phyloP scores from a whole-genome alignment of 768 basidiomycete species.

The Boletus edulis region DNA sequence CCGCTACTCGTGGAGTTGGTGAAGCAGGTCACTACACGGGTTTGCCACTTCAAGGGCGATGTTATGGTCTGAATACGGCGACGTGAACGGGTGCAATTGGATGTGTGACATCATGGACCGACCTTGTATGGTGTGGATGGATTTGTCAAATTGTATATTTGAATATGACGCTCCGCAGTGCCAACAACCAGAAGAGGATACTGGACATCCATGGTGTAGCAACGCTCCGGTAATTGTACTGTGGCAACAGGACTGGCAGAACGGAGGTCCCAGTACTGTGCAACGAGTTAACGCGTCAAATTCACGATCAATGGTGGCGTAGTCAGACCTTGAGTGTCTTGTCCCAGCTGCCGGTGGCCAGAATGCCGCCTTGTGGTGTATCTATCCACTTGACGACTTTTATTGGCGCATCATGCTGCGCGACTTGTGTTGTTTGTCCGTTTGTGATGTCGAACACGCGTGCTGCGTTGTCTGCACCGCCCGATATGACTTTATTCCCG shows the following conservation, averaged over 20 bases:
- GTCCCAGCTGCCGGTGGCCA: slow-evolving; percentile 97
- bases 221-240: slow-evolving; percentile 84
- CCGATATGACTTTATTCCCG: slow-evolving; percentile 87
- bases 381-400: slow-evolving; percentile 83
- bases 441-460: slow-evolving; percentile 89
- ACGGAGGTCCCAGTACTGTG: slow-evolving; percentile 91
- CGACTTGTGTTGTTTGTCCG: slow-evolving; percentile 78
- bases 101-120: slow-evolving; percentile 13
- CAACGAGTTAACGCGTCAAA: neutral
- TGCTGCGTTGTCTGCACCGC: slow-evolving; percentile 94
- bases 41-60: slow-evolving; percentile 94
- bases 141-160: slow-evolving; percentile 83
- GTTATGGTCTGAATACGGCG: slow-evolving; percentile 54
- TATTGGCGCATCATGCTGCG: slow-evolving; percentile 88
- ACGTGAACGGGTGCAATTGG: neutral
- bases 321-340: slow-evolving; percentile 83
- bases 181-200: slow-evolving; percentile 88
- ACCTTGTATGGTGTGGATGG: slow-evolving; percentile 81
- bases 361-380: slow-evolving; percentile 66
- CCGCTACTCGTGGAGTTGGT: slow-evolving; percentile 63
- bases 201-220: slow-evolving; percentile 82
- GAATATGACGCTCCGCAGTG: slow-evolving; percentile 89
- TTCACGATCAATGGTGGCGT: neutral
- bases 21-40: slow-evolving; percentile 82
- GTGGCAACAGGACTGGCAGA: slow-evolving; percentile 71